phyloP scores from a whole-genome alignment of 169 alveolate species.

The Perkinsus marinus region DNA sequence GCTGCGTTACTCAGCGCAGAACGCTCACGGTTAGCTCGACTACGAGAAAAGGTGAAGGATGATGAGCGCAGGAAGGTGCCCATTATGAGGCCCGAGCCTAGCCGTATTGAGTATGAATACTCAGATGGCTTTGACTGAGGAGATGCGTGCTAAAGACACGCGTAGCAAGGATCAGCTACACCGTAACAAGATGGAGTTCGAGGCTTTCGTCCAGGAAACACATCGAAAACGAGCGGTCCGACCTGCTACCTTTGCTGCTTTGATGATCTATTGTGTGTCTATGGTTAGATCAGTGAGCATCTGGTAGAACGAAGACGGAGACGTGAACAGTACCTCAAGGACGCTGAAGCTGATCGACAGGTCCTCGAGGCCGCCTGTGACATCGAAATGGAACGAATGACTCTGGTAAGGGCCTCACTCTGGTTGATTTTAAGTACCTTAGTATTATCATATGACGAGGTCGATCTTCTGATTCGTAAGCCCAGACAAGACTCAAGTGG shows the following conservation, averaged over 20 bases:
- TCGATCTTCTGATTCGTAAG: too few relatives aligned
- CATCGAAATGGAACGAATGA: neutral
- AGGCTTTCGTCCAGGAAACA: neutral
- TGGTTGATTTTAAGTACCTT: too few relatives aligned
- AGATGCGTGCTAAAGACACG: neutral
- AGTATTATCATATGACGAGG: too few relatives aligned
- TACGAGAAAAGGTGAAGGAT: neutral
- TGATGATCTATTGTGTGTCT: neutral
- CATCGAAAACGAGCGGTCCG: neutral
- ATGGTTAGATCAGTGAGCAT: neutral
- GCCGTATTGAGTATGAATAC: neutral
- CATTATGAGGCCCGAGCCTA: neutral
- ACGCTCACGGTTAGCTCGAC: neutral
- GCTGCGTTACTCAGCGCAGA: neutral
- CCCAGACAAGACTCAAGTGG: too few relatives aligned
- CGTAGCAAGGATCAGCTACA: neutral
- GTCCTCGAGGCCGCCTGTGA: neutral
- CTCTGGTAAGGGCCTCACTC: neutral
- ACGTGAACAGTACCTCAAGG: neutral
- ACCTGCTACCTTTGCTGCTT: neutral
- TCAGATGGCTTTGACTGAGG: neutral
- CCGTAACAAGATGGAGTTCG: neutral
- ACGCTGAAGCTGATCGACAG: neutral
- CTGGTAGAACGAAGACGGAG: neutral
- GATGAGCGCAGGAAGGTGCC: neutral